phyloP scores from a whole-genome alignment of 2,329 filamentous ascomycete genomes.

The Penicillium digitatum region DNA sequence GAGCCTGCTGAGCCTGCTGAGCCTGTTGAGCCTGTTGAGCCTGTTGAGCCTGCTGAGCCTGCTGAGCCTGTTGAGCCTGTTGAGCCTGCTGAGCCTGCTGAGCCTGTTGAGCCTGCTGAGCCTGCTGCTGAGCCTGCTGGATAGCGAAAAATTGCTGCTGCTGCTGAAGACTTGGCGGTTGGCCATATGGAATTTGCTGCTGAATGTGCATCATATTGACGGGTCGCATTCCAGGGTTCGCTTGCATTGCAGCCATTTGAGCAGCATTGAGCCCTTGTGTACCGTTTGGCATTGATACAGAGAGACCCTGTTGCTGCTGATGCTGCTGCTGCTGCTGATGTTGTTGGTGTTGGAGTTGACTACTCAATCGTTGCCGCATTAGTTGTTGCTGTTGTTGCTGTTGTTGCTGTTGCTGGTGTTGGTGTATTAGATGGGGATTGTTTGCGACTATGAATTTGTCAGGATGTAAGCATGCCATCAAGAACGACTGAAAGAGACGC shows the following conservation, averaged over 20 bases:
- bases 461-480: slow-evolving; percentile 11
- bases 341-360: slow-evolving; percentile 32
- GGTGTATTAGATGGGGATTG: slow-evolving; percentile 48
- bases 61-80: slow-evolving; percentile 29
- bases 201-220: slow-evolving; percentile 41
- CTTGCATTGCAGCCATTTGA: slow-evolving; percentile 44
- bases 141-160: slow-evolving; percentile 41
- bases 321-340: slow-evolving; percentile 34
- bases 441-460: slow-evolving; percentile 31
- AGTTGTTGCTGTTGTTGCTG: slow-evolving; percentile 30
- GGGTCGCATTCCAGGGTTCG: slow-evolving; percentile 40
- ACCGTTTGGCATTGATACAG: slow-evolving; percentile 42
- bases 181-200: slow-evolving; percentile 41
- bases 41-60: slow-evolving; percentile 37
- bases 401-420: slow-evolving; percentile 39
- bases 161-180: slow-evolving; percentile 43
- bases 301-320: slow-evolving; percentile 35
- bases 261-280: slow-evolving; percentile 40
- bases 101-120: slow-evolving; percentile 26
- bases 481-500: background rate
- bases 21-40: slow-evolving; percentile 29
- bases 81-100: slow-evolving; percentile 31
- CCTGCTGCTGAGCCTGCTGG: slow-evolving; percentile 39
- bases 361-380: no score
- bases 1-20: slow-evolving; percentile 35